Conservation (phyloP, 1,284 basidiomycete genomes). For the Pascua sp. region DNA sequence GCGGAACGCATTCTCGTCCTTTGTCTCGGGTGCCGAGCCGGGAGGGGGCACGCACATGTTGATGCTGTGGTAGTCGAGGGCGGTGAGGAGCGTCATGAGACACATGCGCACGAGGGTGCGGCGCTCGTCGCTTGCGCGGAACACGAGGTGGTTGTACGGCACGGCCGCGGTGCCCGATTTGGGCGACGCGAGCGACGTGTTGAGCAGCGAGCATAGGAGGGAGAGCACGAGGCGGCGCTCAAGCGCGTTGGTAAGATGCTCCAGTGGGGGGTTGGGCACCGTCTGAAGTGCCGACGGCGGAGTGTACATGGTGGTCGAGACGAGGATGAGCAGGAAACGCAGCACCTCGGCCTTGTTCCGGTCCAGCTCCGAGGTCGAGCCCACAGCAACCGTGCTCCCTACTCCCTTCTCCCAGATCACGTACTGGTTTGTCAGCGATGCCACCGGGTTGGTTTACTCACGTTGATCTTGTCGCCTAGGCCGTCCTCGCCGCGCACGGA, state of each 20-base stretch:
- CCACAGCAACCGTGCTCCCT: conserved; percentile 71
- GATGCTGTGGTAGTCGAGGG: conserved; percentile 75
- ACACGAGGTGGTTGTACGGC: conserved; percentile 85
- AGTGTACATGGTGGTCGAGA: conserved; percentile 82
- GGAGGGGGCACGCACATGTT: conserved; percentile 9
- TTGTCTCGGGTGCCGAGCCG: conserved; percentile 19
- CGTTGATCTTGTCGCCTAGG: conserved; percentile 67
- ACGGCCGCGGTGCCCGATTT: conserved; percentile 56
- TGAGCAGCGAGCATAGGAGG: conserved; percentile 82
- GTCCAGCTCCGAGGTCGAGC: conserved; percentile 65
- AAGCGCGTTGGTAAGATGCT: conserved; percentile 70
- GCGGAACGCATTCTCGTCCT: conserved; percentile 77
- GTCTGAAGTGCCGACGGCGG: conserved; percentile 66
- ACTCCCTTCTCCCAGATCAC: conserved; percentile 79
- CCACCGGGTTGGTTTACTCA: conserved; percentile 17
- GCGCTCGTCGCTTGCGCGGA: conserved; percentile 72
- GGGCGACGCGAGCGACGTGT: conserved; percentile 69
- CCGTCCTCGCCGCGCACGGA: conserved; percentile 67
- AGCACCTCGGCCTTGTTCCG: conserved; percentile 80
- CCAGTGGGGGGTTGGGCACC: conserved; percentile 68
- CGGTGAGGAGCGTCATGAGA: conserved; percentile 68
- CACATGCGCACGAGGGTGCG: conserved; percentile 66
- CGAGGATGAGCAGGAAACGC: conserved; percentile 74
- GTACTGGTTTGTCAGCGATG: conserved; percentile 32
- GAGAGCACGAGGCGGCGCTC: conserved; percentile 78